Base-by-base conservation (phyloP, 306 rosid species). In the Rosa chinensis region DNA sequence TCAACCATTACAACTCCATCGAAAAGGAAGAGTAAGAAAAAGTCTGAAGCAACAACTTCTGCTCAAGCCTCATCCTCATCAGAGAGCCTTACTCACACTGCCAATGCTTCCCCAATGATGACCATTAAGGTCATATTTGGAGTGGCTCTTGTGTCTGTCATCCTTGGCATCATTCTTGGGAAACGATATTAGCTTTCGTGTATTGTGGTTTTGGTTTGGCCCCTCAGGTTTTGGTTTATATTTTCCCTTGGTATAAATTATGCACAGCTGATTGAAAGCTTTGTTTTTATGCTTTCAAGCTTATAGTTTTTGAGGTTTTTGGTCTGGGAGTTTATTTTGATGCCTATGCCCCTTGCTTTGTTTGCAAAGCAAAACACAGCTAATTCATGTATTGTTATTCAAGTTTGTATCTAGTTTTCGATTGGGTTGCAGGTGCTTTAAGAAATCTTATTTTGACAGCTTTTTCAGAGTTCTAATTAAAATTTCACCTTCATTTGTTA, bases 101-200 rank as follows among this genome's bases (percentile, higher is more conserved):
- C 78, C 3, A 90, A 82, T 62, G 90, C 53, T 83, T 90, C 99
- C 3, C 78, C 91, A 5, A 13, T 84, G 82, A 77, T 80, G 75
- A 84, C 85, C 73, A n/a, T 82, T 61, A 89, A 96, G 90, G 43
- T 85, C 83, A 77, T 91, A 64, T 73, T 93, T 70, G 98, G 87
- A 79, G 93, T 91, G 37, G 97, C 93, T 81, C 66, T 93, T 14
- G 87, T 93, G 8, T 93, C 99, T 59, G 89, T 85, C 78, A 87
- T 93, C 78, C 8, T 90, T 28, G 98, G 99, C 76, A 69, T 96
- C 72, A 82, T 93, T 78, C 93, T 96, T 83, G 99, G 98, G 79
- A 96, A 91, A 78, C 89, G 84, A 48, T 96, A 93, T 84, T 96
- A 91, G 85, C 6, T 80, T 49, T 32, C 56, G 20, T 25, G 62